phyloP scores from a whole-genome alignment of 345 rosid species.

The Murraya paniculata region DNA sequence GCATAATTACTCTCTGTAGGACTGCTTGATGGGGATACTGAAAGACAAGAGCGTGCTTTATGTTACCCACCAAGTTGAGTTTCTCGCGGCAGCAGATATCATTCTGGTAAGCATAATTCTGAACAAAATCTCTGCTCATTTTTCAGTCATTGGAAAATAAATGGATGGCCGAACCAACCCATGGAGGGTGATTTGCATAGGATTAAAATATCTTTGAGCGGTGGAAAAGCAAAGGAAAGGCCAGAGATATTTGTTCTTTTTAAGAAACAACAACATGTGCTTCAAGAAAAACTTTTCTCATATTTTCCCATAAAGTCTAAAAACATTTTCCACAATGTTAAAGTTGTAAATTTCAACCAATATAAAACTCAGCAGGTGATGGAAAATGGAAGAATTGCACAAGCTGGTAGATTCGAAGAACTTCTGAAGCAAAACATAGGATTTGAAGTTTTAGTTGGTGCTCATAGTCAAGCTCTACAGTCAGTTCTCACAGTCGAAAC shows the following conservation, averaged over 20 bases:
- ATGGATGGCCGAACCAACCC: neutral
- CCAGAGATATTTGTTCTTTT: neutral
- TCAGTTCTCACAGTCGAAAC: slow-evolving; percentile 61
- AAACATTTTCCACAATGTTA: neutral
- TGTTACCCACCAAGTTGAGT: slow-evolving; percentile 97
- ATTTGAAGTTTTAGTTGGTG: slow-evolving; percentile 87
- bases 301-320: neutral
- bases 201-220: neutral
- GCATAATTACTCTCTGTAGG: slow-evolving; percentile 38
- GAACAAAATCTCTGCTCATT: neutral
- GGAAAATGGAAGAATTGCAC: slow-evolving; percentile 84
- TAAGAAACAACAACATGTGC: neutral
- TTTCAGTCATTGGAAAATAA: neutral
- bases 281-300: neutral
- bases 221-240: neutral
- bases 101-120: slow-evolving; percentile 60
- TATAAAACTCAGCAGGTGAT: slow-evolving; percentile 55
- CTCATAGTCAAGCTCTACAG: slow-evolving; percentile 76
- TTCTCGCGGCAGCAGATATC: slow-evolving; percentile 90
- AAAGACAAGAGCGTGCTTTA: slow-evolving; percentile 73
- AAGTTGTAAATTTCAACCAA: slow-evolving; percentile 1
- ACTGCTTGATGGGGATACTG: slow-evolving; percentile 82
- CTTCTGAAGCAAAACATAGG: slow-evolving; percentile 78
- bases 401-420: slow-evolving; percentile 74
- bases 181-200: too few species aligned